Evolutionary conservation across 1,284 basidiomycete species (phyloP).

Genomic region (Moesziomyces antarcticus): DNA sequence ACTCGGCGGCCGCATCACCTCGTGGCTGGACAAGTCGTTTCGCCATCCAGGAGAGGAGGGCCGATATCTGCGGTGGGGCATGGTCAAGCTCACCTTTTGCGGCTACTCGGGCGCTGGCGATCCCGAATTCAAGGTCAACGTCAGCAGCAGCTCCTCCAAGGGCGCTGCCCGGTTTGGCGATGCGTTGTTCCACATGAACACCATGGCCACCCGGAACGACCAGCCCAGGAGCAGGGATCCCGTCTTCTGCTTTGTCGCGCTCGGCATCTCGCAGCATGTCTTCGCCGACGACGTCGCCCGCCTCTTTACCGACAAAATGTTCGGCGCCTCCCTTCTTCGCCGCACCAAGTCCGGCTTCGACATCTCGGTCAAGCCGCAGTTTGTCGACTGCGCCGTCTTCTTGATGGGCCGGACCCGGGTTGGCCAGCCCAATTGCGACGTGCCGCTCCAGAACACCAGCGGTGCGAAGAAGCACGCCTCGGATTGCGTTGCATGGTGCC

Average conservation of each 20-base stretch:
- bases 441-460: too few relatives aligned
- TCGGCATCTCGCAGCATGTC: background rate
- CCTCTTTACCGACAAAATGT: background rate
- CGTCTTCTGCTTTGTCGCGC: constrained; percentile 1
- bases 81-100: constrained; percentile 10
- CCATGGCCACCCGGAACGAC: constrained; percentile 3
- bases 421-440: too few relatives aligned
- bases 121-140: constrained; percentile 1
- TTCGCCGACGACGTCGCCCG: background rate
- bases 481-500: too few relatives aligned
- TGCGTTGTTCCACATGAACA: background rate
- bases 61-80: constrained; percentile 1
- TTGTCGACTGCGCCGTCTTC: too few relatives aligned
- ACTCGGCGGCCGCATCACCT: constrained; percentile 1
- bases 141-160: constrained; percentile 1
- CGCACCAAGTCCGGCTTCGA: too few relatives aligned
- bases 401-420: too few relatives aligned
- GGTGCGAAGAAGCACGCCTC: too few relatives aligned
- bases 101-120: background rate
- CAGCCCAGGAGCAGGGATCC: background rate
- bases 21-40: background rate
- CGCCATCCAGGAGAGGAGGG: background rate
- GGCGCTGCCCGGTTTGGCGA: background rate
- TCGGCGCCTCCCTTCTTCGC: background rate
- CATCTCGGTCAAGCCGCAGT: too few relatives aligned